Evolutionary conservation across 2,329 filamentous ascomycete genomes (phyloP).

Genomic region (Colletotrichum sp.): DNA sequence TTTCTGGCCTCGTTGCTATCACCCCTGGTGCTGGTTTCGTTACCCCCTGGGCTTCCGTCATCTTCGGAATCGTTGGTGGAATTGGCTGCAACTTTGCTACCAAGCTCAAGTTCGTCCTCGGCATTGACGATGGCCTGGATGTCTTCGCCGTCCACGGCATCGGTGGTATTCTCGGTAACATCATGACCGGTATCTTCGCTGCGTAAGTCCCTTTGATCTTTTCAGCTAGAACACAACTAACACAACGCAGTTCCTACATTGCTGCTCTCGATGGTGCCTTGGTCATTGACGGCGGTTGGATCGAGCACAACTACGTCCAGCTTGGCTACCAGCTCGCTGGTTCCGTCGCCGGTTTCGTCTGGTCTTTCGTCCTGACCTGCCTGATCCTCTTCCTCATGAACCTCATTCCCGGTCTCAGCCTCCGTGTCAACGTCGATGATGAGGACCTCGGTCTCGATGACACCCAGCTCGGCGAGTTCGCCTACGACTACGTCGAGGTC

Average conservation of each 20-base stretch:
- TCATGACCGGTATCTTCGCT: conserved; percentile 79
- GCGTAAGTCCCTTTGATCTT: conserved; percentile 50
- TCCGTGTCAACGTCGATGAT: conserved; percentile 69
- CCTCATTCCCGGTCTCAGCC: conserved; percentile 70
- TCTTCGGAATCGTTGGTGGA: conserved; percentile 64
- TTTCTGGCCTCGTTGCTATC: conserved; percentile 86
- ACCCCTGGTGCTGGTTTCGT: conserved; percentile 89
- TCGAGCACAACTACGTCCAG: conserved; percentile 73
- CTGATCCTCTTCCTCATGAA: conserved; percentile 74
- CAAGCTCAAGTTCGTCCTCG: conserved; percentile 77
- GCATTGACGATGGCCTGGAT: conserved; percentile 86
- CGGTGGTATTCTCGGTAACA: conserved; percentile 80
- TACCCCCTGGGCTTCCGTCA: conserved; percentile 64
- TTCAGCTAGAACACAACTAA: neutral
- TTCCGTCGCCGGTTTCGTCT: conserved; percentile 66
- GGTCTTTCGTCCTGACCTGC: conserved; percentile 71
- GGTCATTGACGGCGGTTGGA: conserved; percentile 66
- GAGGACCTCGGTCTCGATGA: conserved; percentile 76
- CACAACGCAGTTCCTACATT: conserved; percentile 62
- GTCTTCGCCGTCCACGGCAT: conserved; percentile 90
- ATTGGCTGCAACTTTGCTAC: conserved; percentile 83
- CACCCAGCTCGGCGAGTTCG: conserved; percentile 80
- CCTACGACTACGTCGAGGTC: conserved; percentile 81
- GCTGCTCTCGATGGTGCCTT: conserved; percentile 73
- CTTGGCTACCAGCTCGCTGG: conserved; percentile 75